phyloP scores from a whole-genome alignment of 2,329 filamentous ascomycete species.

The Scytalidium lignicola region DNA sequence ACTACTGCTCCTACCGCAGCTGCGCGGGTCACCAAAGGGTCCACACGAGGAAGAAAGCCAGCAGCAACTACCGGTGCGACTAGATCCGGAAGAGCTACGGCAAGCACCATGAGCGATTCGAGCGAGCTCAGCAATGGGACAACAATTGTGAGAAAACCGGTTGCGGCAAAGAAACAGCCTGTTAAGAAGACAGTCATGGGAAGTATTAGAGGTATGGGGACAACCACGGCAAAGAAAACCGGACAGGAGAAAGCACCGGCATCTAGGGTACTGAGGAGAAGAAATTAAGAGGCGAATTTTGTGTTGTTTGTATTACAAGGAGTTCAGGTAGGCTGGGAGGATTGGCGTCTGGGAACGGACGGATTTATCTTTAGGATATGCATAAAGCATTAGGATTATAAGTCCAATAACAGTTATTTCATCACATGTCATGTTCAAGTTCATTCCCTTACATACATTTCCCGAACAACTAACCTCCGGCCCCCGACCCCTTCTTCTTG shows the following conservation, averaged over 20 bases:
- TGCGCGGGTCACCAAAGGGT: constrained; percentile 8
- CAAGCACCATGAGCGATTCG: constrained; percentile 56
- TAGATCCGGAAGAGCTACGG: constrained; percentile 45
- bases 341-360: not conserved
- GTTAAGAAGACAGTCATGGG: constrained; percentile 49
- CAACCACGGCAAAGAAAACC: constrained; percentile 45
- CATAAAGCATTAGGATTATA: not conserved
- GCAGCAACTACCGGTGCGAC: constrained; percentile 31
- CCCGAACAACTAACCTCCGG: constrained; percentile 10
- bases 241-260: constrained; percentile 36
- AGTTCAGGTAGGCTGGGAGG: not conserved
- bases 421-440: not conserved
- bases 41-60: constrained; percentile 21
- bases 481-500: constrained; percentile 69
- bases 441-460: not conserved
- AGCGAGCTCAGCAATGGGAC: constrained; percentile 57
- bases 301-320: constrained; percentile 4
- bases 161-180: constrained; percentile 32
- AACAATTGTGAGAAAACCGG: constrained; percentile 56
- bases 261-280: constrained; percentile 25
- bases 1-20: constrained; percentile 12
- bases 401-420: not conserved
- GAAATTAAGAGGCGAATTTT: constrained; percentile 16
- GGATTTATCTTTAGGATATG: not conserved
- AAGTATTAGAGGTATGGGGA: constrained; percentile 47